Evolutionary conservation across 2,329 filamentous ascomycete genomes (phyloP).

Genomic region (Coniochaeta pulveracea): DNA sequence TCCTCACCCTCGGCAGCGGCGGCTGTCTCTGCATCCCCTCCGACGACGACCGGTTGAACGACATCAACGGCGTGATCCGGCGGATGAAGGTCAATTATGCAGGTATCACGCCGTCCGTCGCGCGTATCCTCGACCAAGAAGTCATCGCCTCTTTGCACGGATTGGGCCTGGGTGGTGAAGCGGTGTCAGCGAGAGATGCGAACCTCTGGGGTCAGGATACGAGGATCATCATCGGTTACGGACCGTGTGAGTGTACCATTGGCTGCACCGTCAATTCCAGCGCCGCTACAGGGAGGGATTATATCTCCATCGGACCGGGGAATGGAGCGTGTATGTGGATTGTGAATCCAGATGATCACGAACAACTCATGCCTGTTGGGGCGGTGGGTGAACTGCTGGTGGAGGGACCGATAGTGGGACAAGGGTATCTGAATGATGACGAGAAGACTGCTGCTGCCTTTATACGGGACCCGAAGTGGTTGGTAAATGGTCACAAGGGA

Average conservation of each 20-base stretch:
- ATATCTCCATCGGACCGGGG: constrained; percentile 16
- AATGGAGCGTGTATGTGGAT: constrained; percentile 14
- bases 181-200: constrained; percentile 38
- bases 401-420: constrained; percentile 33
- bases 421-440: constrained; percentile 33
- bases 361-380: constrained; percentile 17
- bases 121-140: constrained; percentile 30
- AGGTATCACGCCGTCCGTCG: constrained; percentile 37
- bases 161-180: constrained; percentile 37
- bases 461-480: constrained; percentile 13
- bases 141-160: constrained; percentile 33
- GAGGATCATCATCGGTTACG: constrained; percentile 38
- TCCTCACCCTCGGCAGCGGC: constrained; percentile 24
- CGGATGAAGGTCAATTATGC: constrained; percentile 29
- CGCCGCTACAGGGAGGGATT: constrained; percentile 12
- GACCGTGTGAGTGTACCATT: constrained; percentile 42
- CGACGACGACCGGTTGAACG: constrained; percentile 39
- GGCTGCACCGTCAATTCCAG: constrained; percentile 17
- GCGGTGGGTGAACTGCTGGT: constrained; percentile 23
- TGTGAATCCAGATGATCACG: constrained; percentile 15
- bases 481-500: constrained; percentile 19
- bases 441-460: constrained; percentile 20
- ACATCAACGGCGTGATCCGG: constrained; percentile 9
- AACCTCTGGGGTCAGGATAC: constrained; percentile 33
- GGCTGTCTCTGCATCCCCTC: constrained; percentile 37